phyloP scores from a whole-genome alignment of 192 early-diverging fungal genomes.

The Geranomyces michiganensis region DNA sequence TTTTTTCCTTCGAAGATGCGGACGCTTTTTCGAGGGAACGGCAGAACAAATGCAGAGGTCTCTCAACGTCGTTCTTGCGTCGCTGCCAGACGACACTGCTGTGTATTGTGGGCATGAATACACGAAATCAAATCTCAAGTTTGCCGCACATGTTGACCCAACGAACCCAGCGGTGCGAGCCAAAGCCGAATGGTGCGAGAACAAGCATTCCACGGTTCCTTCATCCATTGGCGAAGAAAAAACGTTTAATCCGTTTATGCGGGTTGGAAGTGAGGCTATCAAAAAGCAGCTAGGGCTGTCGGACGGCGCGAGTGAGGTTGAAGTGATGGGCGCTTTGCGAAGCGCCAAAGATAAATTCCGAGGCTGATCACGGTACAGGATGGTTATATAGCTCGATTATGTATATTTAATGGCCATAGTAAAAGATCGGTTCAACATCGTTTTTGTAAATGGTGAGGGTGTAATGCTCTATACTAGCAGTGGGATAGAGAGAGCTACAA shows the following conservation, averaged over 20 bases:
- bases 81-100: constrained; percentile 75
- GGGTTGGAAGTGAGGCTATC: constrained; percentile 56
- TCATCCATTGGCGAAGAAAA: constrained; percentile 89
- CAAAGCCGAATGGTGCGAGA: constrained; percentile 66
- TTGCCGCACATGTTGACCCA: constrained; percentile 80
- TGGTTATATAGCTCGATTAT: too few species aligned
- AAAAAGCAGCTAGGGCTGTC: constrained; percentile 25
- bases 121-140: constrained; percentile 68
- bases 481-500: too few species aligned
- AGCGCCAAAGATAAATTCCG: constrained; percentile 74
- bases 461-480: too few species aligned
- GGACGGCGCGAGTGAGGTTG: constrained; percentile 38
- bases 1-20: constrained; percentile 55
- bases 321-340: constrained; percentile 76
- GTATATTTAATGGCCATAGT: too few species aligned
- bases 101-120: constrained; percentile 97
- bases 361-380: too few species aligned
- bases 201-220: constrained; percentile 68
- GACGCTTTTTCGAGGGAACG: constrained; percentile 92
- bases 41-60: constrained; percentile 82
- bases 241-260: constrained; percentile 87
- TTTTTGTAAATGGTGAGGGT: too few species aligned
- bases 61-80: constrained; percentile 66
- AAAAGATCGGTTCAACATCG: too few species aligned
- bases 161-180: constrained; percentile 67